These are phyloP conservation scores for Ciborinia camelliae DNA, from an alignment of 2,329 filamentous ascomycete species.

Conservation along the genomic window DNA sequence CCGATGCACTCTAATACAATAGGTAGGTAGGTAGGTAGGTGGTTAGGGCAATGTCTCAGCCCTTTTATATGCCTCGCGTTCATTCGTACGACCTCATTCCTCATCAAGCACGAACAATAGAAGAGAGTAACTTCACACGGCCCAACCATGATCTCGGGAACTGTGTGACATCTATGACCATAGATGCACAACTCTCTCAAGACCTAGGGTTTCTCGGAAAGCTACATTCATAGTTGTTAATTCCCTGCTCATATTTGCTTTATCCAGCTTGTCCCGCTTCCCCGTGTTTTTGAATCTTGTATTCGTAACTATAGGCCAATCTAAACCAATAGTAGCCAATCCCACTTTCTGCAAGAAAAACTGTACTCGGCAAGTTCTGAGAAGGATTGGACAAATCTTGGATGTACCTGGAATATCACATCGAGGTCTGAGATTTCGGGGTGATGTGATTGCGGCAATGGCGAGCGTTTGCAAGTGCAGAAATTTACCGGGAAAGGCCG, in stretches of 20 bases:
- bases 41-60: neutral
- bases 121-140: neutral
- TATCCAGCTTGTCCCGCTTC: neutral
- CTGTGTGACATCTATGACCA: neutral
- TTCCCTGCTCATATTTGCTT: neutral
- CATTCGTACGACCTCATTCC: neutral
- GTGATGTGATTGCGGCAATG: neutral
- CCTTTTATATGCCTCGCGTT: too few species aligned
- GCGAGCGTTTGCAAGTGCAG: neutral
- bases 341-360: neutral
- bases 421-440: neutral
- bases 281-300: neutral
- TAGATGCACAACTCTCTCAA: neutral
- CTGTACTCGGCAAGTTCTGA: neutral
- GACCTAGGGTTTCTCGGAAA: neutral
- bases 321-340: neutral
- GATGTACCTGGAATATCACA: neutral
- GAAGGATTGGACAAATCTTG: neutral
- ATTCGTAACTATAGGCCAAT: accelerated
- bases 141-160: neutral
- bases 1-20: too few species aligned
- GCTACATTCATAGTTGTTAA: neutral
- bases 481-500: neutral
- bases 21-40: too few species aligned
- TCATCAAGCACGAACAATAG: neutral